phyloP scores from a whole-genome alignment of 2,329 filamentous ascomycete species.

The Aspergillus tanneri region DNA sequence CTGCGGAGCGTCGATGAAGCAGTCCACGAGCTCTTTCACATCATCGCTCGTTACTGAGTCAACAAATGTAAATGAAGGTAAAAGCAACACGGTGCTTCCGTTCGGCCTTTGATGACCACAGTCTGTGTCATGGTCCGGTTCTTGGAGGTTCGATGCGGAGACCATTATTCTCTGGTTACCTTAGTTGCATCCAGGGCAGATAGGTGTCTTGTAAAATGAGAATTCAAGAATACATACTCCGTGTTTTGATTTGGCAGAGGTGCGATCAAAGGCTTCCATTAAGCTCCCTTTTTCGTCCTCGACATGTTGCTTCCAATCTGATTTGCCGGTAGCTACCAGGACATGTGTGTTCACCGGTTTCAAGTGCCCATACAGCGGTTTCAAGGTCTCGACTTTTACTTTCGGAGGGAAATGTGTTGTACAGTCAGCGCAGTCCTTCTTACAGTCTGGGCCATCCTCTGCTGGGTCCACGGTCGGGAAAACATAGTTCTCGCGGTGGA shows the following conservation, averaged over 20 bases:
- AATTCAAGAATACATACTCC: slow-evolving; percentile 60
- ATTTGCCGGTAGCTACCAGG: slow-evolving; percentile 39
- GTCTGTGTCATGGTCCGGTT: slow-evolving; percentile 15
- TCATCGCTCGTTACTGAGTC: slow-evolving; percentile 68
- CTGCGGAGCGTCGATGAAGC: slow-evolving; percentile 65
- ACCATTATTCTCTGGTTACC: slow-evolving; percentile 33
- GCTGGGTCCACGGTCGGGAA: slow-evolving; percentile 38
- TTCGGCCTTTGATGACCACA: slow-evolving; percentile 4
- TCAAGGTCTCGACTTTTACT: slow-evolving; percentile 34
- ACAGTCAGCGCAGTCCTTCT: slow-evolving; percentile 39
- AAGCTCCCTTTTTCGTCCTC: slow-evolving; percentile 48
- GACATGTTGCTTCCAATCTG: slow-evolving; percentile 40
- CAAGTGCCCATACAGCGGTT: slow-evolving; percentile 37
- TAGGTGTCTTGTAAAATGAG: no score
- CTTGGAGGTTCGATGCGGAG: slow-evolving; percentile 36
- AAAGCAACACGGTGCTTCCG: slow-evolving; percentile 70
- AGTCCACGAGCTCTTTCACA: slow-evolving; percentile 65
- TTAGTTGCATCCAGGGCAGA: background rate
- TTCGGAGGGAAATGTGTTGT: slow-evolving; percentile 36
- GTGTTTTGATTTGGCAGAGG: slow-evolving; percentile 60
- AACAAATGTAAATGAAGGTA: slow-evolving; percentile 77
- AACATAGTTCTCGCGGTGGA: slow-evolving; percentile 28
- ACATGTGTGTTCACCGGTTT: slow-evolving; percentile 38
- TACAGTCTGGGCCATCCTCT: slow-evolving; percentile 37
- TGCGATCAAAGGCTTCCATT: slow-evolving; percentile 48